Evolutionary conservation across 2,329 filamentous ascomycete species (phyloP), one percentile per base, ranked within the genome.

Genomic region (Colletotrichum sp.): DNA sequence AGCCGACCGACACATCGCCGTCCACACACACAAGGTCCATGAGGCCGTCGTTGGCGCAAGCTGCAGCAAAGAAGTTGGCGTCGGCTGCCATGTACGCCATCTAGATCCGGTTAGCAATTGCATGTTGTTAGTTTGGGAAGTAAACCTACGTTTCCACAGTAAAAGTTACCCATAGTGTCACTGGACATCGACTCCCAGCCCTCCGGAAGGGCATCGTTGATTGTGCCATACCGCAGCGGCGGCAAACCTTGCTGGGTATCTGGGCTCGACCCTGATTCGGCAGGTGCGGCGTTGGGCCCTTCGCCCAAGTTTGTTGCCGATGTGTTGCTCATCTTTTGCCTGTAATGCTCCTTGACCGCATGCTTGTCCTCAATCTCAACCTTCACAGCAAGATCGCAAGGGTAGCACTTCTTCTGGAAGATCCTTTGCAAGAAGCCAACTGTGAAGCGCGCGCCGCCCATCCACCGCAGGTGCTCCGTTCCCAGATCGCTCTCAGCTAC

Each of bases 71-170:
- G 86, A 98, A 98, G 79, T 95, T 95, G 72, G 93, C 89, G 76
- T 96, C 93, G 15, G 95, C 89, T 0, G 96, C 93, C 95, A 99
- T 96, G 83, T 93, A 97, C 29, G 94, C 92, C 93, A 98, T 97
- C 91, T 93, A 67, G 12, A 9, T 11, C 15, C 38, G 27, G 67
- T 78, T 59, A 80, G 74, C 55, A 43, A 24, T 7, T 21, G 11
- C 11, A 27, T 47, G 33, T 12, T 72, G 15, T 3, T 12, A 13
- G 18, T 11, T 13, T n/a, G 8, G n/a, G 12, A 15, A 38, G 24
- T 31, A 38, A 16, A 33, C 90, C 85, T 80, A 93, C 92, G 82
- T 98, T 99, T 75, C 97, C 97, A 36, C 93, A 94, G 84, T 97
- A 98, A 82, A 99, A 98, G 79, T 95, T 98, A 61, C 95, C 95